These are phyloP conservation scores for Neopestalotiopsis rosae DNA, from an alignment of 2,329 filamentous ascomycete species.

Conservation along the genomic window DNA sequence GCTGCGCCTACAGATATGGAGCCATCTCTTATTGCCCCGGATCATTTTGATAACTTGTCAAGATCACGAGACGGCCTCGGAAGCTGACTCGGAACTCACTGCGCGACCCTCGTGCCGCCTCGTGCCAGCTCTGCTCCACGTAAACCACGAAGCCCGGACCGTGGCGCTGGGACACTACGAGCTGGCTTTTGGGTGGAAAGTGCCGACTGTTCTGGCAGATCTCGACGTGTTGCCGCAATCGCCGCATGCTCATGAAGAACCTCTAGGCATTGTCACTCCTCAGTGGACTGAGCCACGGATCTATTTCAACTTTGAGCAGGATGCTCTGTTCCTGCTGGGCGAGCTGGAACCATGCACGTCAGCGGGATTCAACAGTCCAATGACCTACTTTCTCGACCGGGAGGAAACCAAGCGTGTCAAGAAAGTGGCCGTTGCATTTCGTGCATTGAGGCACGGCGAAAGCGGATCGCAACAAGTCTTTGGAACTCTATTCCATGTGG, in stretches of 20 bases:
- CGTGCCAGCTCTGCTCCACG: conserved; percentile 49
- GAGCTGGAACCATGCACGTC: conserved; percentile 53
- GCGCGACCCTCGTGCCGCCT: conserved; percentile 30
- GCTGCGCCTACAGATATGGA: conserved; percentile 55
- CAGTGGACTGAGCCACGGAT: conserved; percentile 42
- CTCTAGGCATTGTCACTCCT: conserved; percentile 30
- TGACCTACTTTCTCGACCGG: conserved; percentile 52
- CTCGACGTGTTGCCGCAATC: conserved; percentile 17
- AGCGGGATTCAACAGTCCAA: conserved; percentile 52
- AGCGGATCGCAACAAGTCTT: conserved; percentile 52
- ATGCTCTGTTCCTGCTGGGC: conserved; percentile 53
- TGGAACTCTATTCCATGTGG: conserved; percentile 52
- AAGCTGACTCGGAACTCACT: conserved; percentile 19
- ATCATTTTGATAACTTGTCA: conserved; percentile 50
- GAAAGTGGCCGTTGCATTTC: conserved; percentile 49
- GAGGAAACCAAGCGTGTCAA: conserved; percentile 49
- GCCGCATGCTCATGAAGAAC: background rate
- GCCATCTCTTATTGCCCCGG: conserved; percentile 48
- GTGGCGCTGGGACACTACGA: conserved; percentile 51
- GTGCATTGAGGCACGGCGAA: conserved; percentile 48
- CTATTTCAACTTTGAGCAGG: conserved; percentile 54
- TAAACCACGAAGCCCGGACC: conserved; percentile 48
- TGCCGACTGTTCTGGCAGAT: conserved; percentile 43
- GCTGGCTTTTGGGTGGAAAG: conserved; percentile 51
- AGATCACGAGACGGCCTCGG: conserved; percentile 17